Evolutionary conservation across 306 rosid species (phyloP).

Genomic region (Medicago ruthenica): DNA sequence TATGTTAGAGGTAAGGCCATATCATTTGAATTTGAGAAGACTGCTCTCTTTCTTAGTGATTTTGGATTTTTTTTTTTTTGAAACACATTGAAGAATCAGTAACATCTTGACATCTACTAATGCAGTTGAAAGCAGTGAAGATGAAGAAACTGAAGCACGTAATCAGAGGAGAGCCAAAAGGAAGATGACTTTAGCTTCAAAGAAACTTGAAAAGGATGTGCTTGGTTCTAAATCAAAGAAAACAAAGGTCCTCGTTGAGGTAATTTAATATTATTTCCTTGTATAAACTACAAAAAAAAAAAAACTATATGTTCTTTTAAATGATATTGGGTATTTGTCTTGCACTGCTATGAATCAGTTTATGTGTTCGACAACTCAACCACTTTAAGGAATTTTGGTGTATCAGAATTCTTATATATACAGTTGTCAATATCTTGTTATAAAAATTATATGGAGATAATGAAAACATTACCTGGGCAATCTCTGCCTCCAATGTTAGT

Average conservation of each 20-base stretch:
- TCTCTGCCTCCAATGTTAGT: no score
- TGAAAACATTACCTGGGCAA: no score
- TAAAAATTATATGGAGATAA: no score
- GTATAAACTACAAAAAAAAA: not conserved
- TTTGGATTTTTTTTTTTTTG: no score
- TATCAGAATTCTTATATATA: no score
- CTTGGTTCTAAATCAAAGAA: constrained; percentile 64
- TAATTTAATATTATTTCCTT: constrained; percentile 45
- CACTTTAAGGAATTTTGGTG: not conserved
- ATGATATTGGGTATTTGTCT: constrained; percentile 16
- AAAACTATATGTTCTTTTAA: constrained; percentile 22
- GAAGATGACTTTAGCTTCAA: constrained; percentile 45
- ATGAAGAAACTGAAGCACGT: constrained; percentile 61
- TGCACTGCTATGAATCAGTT: not conserved
- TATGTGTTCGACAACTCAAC: no score
- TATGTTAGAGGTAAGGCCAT: no score
- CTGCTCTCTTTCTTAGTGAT: no score
- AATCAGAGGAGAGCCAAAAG: constrained; percentile 50
- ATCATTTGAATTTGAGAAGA: no score
- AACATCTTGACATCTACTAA: constrained; percentile 37
- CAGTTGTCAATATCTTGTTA: constrained; percentile 7
- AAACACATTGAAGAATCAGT: constrained; percentile 14
- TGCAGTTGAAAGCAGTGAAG: constrained; percentile 66
- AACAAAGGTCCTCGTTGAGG: constrained; percentile 86
- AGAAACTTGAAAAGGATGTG: constrained; percentile 57